phyloP scores from a whole-genome alignment of 345 rosid species.

The Luvunga scandens region DNA sequence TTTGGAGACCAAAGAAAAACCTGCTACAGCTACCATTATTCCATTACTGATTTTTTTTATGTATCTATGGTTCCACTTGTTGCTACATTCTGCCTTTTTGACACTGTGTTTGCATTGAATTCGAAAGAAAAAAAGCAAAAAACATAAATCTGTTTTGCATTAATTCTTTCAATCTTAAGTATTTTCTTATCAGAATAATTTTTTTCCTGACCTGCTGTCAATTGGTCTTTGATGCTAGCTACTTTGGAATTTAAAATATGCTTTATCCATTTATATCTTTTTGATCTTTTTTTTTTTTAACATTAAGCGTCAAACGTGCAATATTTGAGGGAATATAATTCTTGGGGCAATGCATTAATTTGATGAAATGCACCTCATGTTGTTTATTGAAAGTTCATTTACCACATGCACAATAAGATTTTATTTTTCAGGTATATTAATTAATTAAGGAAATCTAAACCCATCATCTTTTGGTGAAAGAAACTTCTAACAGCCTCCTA shows the following conservation, averaged over 20 bases:
- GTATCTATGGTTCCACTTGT: no score
- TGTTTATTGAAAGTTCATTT: no score
- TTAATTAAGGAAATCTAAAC: no score
- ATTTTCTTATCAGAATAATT: background rate
- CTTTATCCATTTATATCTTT: background rate
- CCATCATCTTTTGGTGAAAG: no score
- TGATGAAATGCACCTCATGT: no score
- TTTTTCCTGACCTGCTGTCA: background rate
- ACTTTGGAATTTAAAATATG: background rate
- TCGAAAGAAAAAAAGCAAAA: no score
- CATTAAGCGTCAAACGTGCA: background rate
- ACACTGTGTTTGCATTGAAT: no score
- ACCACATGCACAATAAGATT: no score
- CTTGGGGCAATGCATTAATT: background rate
- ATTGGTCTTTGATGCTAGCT: background rate
- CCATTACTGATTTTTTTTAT: background rate
- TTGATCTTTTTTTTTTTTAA: background rate
- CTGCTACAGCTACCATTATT: background rate
- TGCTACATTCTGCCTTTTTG: no score
- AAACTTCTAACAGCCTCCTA: no score
- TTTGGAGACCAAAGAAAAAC: background rate
- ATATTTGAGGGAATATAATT: background rate
- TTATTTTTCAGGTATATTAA: no score
- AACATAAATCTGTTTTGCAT: background rate
- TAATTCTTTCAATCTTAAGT: background rate